phyloP scores from a whole-genome alignment of 2,329 filamentous ascomycete genomes.

The Albophoma yamanashiensis region DNA sequence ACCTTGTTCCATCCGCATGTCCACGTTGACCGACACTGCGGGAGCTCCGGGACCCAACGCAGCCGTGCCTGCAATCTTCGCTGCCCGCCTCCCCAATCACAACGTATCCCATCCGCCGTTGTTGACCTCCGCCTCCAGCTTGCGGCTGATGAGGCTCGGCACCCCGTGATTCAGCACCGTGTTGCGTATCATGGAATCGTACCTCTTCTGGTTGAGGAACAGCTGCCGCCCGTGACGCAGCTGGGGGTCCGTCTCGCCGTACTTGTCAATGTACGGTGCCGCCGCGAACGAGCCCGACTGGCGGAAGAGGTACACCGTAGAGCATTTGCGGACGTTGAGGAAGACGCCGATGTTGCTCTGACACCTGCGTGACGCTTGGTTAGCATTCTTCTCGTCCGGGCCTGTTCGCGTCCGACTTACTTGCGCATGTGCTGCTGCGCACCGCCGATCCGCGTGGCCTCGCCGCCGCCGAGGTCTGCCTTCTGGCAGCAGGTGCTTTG shows the following conservation, averaged over 20 bases:
- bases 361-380: conserved; percentile 44
- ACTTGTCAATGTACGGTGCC: conserved; percentile 90
- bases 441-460: conserved; percentile 54
- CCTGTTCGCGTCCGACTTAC: conserved; percentile 40
- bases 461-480: conserved; percentile 35
- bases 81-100: conserved; percentile 6
- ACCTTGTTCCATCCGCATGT: neutral
- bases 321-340: conserved; percentile 94
- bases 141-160: conserved; percentile 79
- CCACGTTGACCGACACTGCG: neutral
- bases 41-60: neutral
- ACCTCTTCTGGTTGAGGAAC: conserved; percentile 86
- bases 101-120: conserved; percentile 91
- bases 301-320: conserved; percentile 76
- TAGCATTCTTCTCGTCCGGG: neutral
- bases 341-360: conserved; percentile 86
- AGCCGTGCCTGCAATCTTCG: neutral
- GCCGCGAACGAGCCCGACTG: conserved; percentile 72
- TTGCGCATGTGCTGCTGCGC: conserved; percentile 83
- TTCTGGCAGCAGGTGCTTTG: conserved; percentile 87
- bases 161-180: conserved; percentile 82
- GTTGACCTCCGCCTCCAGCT: conserved; percentile 90
- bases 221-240: conserved; percentile 79
- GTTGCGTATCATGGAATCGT: conserved; percentile 76
- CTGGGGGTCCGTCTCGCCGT: conserved; percentile 91